Conservation (phyloP, 2,329 filamentous ascomycete genomes). For the Fusarium scirpi region DNA sequence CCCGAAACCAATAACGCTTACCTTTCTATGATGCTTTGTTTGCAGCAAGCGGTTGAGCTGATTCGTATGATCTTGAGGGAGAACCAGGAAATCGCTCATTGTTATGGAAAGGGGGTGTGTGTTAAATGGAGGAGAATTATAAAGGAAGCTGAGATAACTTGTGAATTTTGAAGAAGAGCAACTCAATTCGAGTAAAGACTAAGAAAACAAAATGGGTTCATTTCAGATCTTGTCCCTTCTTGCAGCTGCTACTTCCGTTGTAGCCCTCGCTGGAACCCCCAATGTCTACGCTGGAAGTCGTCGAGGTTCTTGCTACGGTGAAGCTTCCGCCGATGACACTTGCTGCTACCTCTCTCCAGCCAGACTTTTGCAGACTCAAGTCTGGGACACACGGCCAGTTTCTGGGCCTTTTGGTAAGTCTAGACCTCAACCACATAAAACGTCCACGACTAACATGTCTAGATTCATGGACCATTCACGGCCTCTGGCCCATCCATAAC, state of each 20-base stretch:
- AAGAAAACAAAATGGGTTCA: constrained; percentile 3
- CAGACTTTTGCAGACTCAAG: constrained; percentile 19
- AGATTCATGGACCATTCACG: constrained; percentile 26
- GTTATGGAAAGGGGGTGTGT: neutral
- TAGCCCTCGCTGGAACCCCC: constrained; percentile 20
- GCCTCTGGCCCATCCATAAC: constrained; percentile 14
- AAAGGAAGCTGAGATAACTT: constrained; percentile 2
- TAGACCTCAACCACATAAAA: accelerated
- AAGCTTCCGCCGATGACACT: neutral
- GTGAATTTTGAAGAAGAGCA: neutral
- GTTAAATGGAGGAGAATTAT: neutral
- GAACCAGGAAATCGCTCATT: neutral
- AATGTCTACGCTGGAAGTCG: constrained; percentile 11
- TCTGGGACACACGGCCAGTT: constrained; percentile 22
- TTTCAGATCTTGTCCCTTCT: constrained; percentile 15
- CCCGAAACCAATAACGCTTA: neutral
- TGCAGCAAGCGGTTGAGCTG: neutral
- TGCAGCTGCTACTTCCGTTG: constrained; percentile 12
- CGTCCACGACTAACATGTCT: neutral
- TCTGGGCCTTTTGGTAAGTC: constrained; percentile 13
- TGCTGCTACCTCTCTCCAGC: constrained; percentile 24
- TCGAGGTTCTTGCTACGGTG: constrained; percentile 9
- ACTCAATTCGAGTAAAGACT: neutral
- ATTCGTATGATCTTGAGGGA: neutral
- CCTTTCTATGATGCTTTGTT: constrained; percentile 23